These are phyloP conservation scores for Pholiota microspora DNA, from an alignment of 768 basidiomycete species.

Conservation along the genomic window DNA sequence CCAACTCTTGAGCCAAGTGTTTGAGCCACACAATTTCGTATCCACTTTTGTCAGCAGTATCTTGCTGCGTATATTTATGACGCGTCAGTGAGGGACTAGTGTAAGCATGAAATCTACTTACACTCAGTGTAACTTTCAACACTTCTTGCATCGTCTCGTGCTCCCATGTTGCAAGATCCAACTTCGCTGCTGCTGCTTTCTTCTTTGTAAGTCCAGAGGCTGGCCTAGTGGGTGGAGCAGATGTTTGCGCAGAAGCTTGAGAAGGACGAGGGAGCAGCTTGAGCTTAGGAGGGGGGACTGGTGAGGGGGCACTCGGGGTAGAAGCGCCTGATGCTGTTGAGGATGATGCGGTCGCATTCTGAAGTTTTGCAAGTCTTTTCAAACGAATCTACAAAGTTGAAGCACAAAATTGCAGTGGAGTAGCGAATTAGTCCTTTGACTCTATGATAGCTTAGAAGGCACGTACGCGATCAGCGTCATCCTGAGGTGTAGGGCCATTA, in stretches of 20 bases:
- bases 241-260: conserved; percentile 19
- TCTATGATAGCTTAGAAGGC: not conserved
- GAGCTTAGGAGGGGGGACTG: conserved; percentile 25
- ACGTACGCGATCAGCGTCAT: conserved; percentile 80
- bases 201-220: conserved; percentile 44
- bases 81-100: not conserved
- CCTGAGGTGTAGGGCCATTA: conserved; percentile 51
- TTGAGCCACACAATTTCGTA: conserved; percentile 86
- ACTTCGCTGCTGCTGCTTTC: conserved; percentile 40
- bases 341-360: conserved; percentile 37
- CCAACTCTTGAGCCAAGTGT: conserved; percentile 63
- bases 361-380: conserved; percentile 87
- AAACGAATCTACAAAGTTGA: conserved; percentile 70
- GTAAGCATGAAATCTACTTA: conserved; percentile 34
- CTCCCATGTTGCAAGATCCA: conserved; percentile 71
- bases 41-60: conserved; percentile 54
- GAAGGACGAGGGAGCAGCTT: conserved; percentile 33
- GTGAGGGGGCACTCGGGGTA: conserved; percentile 18
- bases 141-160: conserved; percentile 63
- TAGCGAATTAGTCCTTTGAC: not conserved
- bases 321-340: conserved; percentile 28
- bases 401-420: not conserved
- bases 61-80: conserved; percentile 38
- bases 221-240: conserved; percentile 28
- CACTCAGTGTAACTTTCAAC: conserved; percentile 78